Evolutionary conservation across 371 early-diverging fungal species (phyloP).

Genomic region (Mucor saturninus): DNA sequence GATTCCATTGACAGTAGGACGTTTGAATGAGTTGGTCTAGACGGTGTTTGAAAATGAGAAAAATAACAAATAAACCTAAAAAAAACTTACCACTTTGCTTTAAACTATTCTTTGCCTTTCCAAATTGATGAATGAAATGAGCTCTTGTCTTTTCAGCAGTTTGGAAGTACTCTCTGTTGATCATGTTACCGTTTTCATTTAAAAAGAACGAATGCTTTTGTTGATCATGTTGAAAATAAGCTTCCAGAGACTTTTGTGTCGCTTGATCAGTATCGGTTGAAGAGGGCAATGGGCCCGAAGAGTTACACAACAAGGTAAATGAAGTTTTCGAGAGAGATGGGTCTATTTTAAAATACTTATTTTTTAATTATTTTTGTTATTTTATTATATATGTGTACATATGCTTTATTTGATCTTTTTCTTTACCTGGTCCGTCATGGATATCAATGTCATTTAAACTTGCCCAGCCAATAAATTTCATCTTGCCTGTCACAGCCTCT

Average conservation of each 20-base stretch:
- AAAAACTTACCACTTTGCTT: conserved; percentile 16
- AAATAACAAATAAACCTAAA: neutral
- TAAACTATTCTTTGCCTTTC: conserved; percentile 21
- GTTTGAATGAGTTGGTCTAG: conserved; percentile 18
- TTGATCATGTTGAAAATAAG: conserved; percentile 28
- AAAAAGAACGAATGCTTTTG: conserved; percentile 12
- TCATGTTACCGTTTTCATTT: conserved; percentile 12
- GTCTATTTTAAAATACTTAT: neutral
- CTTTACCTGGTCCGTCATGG: conserved; percentile 21
- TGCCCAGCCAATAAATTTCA: conserved; percentile 38
- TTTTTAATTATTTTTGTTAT: neutral
- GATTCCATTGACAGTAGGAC: conserved; percentile 24
- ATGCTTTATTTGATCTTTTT: neutral
- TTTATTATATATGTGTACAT: neutral
- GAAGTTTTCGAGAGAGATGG: neutral
- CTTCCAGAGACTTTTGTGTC: conserved; percentile 26
- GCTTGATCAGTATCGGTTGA: conserved; percentile 25
- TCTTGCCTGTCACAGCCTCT: conserved; percentile 10
- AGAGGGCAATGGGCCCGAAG: conserved; percentile 2
- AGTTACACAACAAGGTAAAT: conserved; percentile 22
- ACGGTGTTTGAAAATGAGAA: too few species aligned
- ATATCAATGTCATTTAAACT: conserved; percentile 28
- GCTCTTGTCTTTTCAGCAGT: conserved; percentile 9
- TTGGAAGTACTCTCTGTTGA: conserved; percentile 19
- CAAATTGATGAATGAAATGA: conserved; percentile 26